phyloP scores from a whole-genome alignment of 768 basidiomycete genomes.

The Leccinum uliginosum region DNA sequence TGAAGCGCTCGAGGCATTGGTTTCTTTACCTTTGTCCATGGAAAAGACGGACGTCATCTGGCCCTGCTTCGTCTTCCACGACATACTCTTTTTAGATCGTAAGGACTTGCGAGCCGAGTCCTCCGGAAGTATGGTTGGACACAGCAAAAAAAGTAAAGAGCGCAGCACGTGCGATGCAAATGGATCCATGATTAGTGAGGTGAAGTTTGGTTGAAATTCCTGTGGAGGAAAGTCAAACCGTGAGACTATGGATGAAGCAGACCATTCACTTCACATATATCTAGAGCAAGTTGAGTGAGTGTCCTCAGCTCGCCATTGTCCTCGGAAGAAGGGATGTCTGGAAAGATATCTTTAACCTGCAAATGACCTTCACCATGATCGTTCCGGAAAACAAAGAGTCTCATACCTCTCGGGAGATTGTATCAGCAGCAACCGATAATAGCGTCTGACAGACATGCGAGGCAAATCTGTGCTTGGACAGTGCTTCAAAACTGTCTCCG shows the following conservation, averaged over 20 bases:
- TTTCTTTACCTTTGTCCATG: constrained; percentile 38
- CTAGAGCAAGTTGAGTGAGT: constrained; percentile 57
- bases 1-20: constrained; percentile 18
- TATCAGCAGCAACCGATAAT: constrained; percentile 60
- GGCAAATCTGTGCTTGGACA: constrained; percentile 81
- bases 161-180: constrained; percentile 92
- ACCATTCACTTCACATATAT: constrained; percentile 56
- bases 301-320: constrained; percentile 65
- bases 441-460: constrained; percentile 95
- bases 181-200: constrained; percentile 70
- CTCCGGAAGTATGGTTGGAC: constrained; percentile 47
- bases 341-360: constrained; percentile 53
- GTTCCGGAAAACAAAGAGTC: background rate
- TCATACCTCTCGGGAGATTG: constrained; percentile 65
- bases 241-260: constrained; percentile 10
- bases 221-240: constrained; percentile 27
- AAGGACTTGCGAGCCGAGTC: constrained; percentile 39
- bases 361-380: background rate
- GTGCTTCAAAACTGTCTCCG: constrained; percentile 49
- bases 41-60: constrained; percentile 76
- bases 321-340: constrained; percentile 42
- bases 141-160: constrained; percentile 72
- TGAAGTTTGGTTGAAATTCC: constrained; percentile 67
- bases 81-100: constrained; percentile 81
- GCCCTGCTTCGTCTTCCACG: constrained; percentile 80